Evolutionary conservation across 495 filamentous ascomycete species (phyloP).

Genomic region (Trichodelitschia bisporula): DNA sequence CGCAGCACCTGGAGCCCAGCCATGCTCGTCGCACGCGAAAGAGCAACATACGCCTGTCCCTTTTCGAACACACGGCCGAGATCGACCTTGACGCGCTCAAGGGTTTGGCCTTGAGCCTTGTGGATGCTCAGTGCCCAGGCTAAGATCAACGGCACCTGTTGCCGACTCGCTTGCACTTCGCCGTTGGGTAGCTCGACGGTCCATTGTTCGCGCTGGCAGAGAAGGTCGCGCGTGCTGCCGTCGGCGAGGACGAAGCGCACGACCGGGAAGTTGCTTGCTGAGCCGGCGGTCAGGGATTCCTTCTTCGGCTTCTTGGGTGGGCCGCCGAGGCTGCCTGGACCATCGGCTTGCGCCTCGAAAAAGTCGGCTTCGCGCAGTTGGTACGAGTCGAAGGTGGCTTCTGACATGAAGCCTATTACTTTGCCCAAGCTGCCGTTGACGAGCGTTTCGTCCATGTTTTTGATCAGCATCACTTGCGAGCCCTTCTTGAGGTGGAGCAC

Average conservation of each 20-base stretch:
- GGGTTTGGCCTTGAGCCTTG: slow-evolving; percentile 91
- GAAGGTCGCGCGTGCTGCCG: slow-evolving; percentile 48
- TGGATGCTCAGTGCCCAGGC: slow-evolving; percentile 96
- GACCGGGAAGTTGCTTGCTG: slow-evolving; percentile 36
- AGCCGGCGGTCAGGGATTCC: slow-evolving; percentile 25
- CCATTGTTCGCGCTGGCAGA: slow-evolving; percentile 74
- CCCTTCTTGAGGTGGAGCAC: slow-evolving; percentile 63
- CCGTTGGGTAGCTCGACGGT: slow-evolving; percentile 92
- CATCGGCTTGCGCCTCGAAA: not conserved
- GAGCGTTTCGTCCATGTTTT: slow-evolving; percentile 82
- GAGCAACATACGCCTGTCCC: slow-evolving; percentile 68
- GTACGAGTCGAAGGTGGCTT: slow-evolving; percentile 46
- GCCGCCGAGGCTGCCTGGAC: too few relatives aligned
- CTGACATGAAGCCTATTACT: slow-evolving; percentile 67
- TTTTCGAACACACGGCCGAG: slow-evolving; percentile 85
- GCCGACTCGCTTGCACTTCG: slow-evolving; percentile 68
- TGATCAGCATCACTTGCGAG: slow-evolving; percentile 97
- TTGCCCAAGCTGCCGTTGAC: slow-evolving; percentile 87
- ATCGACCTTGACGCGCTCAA: slow-evolving; percentile 88
- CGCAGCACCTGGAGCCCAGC: slow-evolving; percentile 68
- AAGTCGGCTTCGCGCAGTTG: too few relatives aligned
- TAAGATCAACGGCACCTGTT: slow-evolving; percentile 64
- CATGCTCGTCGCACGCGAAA: slow-evolving; percentile 67
- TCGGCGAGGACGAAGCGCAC: slow-evolving; percentile 63
- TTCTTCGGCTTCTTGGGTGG: too few relatives aligned